Conservation (phyloP, 108 stramenopile species). For the Fistulifera pelliculosa region DNA sequence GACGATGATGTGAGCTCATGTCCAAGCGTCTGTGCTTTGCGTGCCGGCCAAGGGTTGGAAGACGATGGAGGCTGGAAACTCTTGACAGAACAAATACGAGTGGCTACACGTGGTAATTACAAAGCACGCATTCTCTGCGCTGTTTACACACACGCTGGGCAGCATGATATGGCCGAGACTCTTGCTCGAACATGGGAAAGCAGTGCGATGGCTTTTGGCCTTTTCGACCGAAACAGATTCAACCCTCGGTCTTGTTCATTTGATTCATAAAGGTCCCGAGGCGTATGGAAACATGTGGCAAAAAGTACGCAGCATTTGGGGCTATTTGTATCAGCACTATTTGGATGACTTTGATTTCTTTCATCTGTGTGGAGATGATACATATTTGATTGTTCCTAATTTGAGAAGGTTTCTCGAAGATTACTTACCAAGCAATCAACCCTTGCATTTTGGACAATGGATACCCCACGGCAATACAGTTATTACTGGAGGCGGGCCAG, state of each 20-base stretch:
- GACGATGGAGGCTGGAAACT: slow-evolving; percentile 31
- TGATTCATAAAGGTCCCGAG: slow-evolving; percentile 62
- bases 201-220: slow-evolving; percentile 83
- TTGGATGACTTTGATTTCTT: slow-evolving; percentile 73
- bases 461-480: background rate
- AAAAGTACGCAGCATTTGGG: slow-evolving; percentile 72
- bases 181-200: slow-evolving; percentile 19
- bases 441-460: background rate
- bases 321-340: slow-evolving; percentile 57
- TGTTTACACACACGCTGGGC: slow-evolving; percentile 13
- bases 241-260: slow-evolving; percentile 32
- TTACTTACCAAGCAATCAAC: slow-evolving; percentile 14
- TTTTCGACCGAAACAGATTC: slow-evolving; percentile 50
- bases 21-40: slow-evolving; percentile 11
- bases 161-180: slow-evolving; percentile 16
- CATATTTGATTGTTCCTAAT: slow-evolving; percentile 28
- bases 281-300: slow-evolving; percentile 87
- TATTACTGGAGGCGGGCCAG: slow-evolving; percentile 22
- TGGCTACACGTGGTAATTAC: background rate
- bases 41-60: slow-evolving; percentile 29
- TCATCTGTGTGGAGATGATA: slow-evolving; percentile 70
- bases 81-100: slow-evolving; percentile 21
- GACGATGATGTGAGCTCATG: slow-evolving; percentile 1
- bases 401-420: slow-evolving; percentile 18
- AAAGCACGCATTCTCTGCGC: slow-evolving; percentile 15